A percentile compares a stretch with the other conserved stretches of the same genome.
Conservation (phyloP, 306 rosid genomes). For the Arachis stenosperma region DNA sequence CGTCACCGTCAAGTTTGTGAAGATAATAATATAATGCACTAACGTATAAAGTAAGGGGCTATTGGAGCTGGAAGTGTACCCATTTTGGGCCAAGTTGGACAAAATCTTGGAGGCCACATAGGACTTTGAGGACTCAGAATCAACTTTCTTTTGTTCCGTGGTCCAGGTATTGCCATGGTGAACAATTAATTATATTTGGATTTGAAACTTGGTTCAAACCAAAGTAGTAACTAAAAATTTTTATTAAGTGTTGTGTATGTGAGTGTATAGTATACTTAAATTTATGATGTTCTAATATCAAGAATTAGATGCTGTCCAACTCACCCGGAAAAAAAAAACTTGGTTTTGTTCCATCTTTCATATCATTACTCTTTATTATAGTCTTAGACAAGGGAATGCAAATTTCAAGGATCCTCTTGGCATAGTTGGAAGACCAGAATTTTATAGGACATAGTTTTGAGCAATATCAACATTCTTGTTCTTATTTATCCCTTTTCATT, state of each 20-base stretch:
- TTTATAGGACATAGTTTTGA: slow-evolving; percentile 16
- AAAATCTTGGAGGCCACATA: slow-evolving; percentile 9
- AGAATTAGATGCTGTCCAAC: no score
- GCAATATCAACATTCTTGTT: background rate
- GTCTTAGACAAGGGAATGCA: slow-evolving; percentile 18
- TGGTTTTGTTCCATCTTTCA: slow-evolving; percentile 24
- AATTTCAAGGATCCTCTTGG: slow-evolving; percentile 30
- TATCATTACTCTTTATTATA: slow-evolving; percentile 2
- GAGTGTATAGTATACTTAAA: no score
- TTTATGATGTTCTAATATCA: no score
- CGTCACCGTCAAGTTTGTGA: slow-evolving; percentile 27
- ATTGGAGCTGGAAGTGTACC: slow-evolving; percentile 29
- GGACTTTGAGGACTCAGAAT: slow-evolving; percentile 23
- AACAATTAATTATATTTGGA: no score
- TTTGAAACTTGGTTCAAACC: no score
- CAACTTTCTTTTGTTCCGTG: background rate
- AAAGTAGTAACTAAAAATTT: no score
- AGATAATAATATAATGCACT: slow-evolving; percentile 26
- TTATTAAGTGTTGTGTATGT: no score
- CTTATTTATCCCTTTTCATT: no score
- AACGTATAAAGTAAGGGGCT: slow-evolving; percentile 10
- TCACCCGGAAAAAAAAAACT: background rate
- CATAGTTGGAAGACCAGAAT: slow-evolving; percentile 24
- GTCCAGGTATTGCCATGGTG: no score
- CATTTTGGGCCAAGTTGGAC: slow-evolving; percentile 31